Percentiles rank a stretch among this genome's conserved stretches.
Evolutionary conservation across 73 alveolate species (phyloP).

Genomic region (Tetrahymena thermophila): DNA sequence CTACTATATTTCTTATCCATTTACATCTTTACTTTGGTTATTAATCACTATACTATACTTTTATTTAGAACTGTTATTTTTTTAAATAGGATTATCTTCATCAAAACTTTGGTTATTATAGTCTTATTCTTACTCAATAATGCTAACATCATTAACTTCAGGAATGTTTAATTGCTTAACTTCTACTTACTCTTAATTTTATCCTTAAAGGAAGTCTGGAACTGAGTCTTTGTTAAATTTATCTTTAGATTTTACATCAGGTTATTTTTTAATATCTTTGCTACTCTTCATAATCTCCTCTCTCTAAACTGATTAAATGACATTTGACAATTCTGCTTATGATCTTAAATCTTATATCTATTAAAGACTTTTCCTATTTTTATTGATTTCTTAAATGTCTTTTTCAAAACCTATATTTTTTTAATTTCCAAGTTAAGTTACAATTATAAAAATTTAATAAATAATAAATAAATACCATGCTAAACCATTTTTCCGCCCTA

Average conservation of each 20-base stretch:
- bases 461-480: neutral
- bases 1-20: neutral
- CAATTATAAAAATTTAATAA: too few relatives aligned
- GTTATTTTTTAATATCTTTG: neutral
- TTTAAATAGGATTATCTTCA: neutral
- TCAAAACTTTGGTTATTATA: neutral
- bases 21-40: neutral
- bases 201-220: neutral
- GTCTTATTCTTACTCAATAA: neutral
- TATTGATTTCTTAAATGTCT: neutral
- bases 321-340: neutral
- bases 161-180: neutral
- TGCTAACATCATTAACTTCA: neutral
- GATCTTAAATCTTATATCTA: neutral
- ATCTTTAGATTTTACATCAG: neutral
- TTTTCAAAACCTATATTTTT: neutral
- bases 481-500: neutral
- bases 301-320: neutral
- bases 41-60: neutral
- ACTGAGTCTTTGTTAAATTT: neutral
- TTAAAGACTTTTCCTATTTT: neutral
- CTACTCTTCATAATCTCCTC: neutral
- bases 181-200: neutral
- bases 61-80: neutral
- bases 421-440: too few relatives aligned